Evolutionary conservation across 306 rosid species (phyloP), one percentile per base, ranked within the genome.

Genomic region (Oxytropis ochrocephala): DNA sequence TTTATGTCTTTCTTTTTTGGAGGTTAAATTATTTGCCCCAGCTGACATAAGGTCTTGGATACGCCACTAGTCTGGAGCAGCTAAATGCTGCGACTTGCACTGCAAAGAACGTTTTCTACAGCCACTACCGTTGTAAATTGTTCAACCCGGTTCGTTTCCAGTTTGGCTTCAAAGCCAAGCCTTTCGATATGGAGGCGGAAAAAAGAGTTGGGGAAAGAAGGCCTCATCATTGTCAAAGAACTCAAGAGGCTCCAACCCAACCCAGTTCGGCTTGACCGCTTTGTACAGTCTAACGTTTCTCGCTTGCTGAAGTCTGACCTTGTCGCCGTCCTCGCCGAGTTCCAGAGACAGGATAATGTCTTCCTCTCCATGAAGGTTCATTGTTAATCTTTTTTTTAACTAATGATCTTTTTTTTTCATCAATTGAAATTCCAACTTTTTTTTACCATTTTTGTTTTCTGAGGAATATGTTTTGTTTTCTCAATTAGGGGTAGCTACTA

Each of bases 141-240:
- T 29, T 59, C 38, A 43, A 24, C 5, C 32, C 83, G 81, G 39
- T 73, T 29, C 47, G 55, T 50, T 29, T 57, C 78, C n/a, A 75
- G 73, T 44, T 65, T 79, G 7, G 84, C 93, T 6, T 89, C 95
- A 1, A 89, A 90, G 42, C 92, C 97, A n/a, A 90, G 98, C 82
- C 74, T 93, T 14, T 93, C 97, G 2, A 85, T 93, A 79, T 93
- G 98, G 98, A 78, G 98, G 80, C 84, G 96, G 69, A 93, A 74
- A 84, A 93, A 93, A 76, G 98, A 93, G 84, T 79, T 93, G 81
- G 88, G 97, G 21, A 93, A 93, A 67, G 98, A 93, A 83, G 97
- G 93, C 41, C 77, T 90, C 59, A 53, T 88, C 11, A 74, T 62
- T 0, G 92, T 91, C 61, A 90, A 93, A 82, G 98, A 88, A 72